Evolutionary conservation across 768 basidiomycete genomes (phyloP).

Genomic region (Austroboletus eburneus): DNA sequence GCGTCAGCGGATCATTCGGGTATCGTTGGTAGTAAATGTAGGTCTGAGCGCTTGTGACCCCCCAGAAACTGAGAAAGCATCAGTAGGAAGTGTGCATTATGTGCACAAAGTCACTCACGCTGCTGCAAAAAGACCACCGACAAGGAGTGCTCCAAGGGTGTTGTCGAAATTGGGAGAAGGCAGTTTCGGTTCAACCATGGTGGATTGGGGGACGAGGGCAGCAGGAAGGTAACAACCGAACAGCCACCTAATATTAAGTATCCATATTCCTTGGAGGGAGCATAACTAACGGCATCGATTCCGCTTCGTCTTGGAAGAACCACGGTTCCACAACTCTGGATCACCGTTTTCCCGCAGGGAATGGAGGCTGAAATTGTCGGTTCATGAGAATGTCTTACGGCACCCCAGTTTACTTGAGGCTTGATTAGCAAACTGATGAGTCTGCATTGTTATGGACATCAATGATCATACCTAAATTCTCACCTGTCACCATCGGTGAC

Average conservation of each 20-base stretch:
- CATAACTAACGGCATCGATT: neutral
- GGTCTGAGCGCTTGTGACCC: slow-evolving; percentile 50
- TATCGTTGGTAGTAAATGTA: slow-evolving; percentile 45
- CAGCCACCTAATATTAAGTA: slow-evolving; percentile 1
- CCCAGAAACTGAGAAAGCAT: slow-evolving; percentile 45
- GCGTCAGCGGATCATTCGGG: slow-evolving; percentile 28
- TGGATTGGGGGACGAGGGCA: neutral
- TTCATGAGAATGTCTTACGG: neutral
- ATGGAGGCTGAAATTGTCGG: neutral
- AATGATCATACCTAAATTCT: no score
- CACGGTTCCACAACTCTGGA: neutral
- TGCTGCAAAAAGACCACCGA: slow-evolving; percentile 54
- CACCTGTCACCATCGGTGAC: no score
- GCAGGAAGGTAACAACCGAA: neutral
- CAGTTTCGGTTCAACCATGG: neutral
- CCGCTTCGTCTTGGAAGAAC: neutral
- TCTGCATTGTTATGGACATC: neutral
- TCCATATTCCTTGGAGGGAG: neutral
- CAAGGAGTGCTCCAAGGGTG: slow-evolving; percentile 52
- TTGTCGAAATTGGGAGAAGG: slow-evolving; percentile 34
- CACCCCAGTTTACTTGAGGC: neutral
- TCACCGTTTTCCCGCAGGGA: neutral
- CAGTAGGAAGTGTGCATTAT: neutral
- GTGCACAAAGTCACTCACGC: slow-evolving; percentile 37
- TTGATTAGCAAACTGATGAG: neutral